These are phyloP conservation scores for Acidomyces sp. DNA, from an alignment of 495 filamentous ascomycete species.

Conservation along the genomic window DNA sequence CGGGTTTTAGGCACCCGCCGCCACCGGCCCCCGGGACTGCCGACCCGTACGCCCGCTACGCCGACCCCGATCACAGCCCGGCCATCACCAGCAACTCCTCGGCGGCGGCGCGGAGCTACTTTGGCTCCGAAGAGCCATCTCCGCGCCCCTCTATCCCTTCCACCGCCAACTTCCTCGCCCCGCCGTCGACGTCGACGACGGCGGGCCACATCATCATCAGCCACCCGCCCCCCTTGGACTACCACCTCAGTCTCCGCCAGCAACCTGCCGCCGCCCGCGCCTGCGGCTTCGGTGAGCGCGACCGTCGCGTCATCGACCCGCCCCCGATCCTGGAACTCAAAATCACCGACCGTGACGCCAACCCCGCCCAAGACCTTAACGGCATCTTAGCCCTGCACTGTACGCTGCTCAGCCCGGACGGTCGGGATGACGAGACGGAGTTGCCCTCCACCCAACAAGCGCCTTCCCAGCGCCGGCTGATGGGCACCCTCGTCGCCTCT, in stretches of 20 bases:
- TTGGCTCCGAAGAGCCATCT: no score
- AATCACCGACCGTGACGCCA: slow-evolving; percentile 49
- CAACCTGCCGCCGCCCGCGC: slow-evolving; percentile 82
- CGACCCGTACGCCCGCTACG: not conserved
- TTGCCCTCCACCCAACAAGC: slow-evolving; percentile 24
- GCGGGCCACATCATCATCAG: not conserved
- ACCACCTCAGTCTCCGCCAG: slow-evolving; percentile 61
- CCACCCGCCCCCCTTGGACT: slow-evolving; percentile 19
- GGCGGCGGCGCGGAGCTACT: no score
- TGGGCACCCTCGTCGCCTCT: slow-evolving; percentile 65
- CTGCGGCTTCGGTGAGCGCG: slow-evolving; percentile 87
- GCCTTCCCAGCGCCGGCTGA: slow-evolving; percentile 46
- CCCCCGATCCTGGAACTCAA: slow-evolving; percentile 86
- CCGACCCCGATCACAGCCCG: slow-evolving; percentile 1
- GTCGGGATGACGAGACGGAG: slow-evolving; percentile 45
- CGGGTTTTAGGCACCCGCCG: not conserved
- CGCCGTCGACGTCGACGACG: slow-evolving; percentile 1
- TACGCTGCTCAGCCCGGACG: slow-evolving; percentile 52
- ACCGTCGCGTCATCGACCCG: slow-evolving; percentile 86
- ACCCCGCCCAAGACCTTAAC: slow-evolving; percentile 44
- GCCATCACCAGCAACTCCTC: not conserved
- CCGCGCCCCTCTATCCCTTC: no score
- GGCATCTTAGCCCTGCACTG: slow-evolving; percentile 84
- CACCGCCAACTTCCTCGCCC: no score
- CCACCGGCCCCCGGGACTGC: not conserved